Percentiles rank a stretch among this genome's conserved stretches.
Conservation (phyloP, 2,329 filamentous ascomycete genomes). For the Hymenoscyphus scutula region DNA sequence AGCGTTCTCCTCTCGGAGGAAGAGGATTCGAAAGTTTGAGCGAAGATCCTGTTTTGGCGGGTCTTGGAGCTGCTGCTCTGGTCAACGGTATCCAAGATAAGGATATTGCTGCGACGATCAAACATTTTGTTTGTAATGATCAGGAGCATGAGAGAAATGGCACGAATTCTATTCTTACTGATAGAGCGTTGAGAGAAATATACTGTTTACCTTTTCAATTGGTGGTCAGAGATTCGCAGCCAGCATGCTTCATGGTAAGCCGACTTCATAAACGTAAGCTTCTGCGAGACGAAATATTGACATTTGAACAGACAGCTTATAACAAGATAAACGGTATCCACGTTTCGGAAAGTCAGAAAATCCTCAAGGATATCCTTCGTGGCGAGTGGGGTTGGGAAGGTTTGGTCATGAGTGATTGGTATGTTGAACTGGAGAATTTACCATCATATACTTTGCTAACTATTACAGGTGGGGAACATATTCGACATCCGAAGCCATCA, state of each 20-base stretch:
- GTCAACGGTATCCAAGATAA: constrained; percentile 45
- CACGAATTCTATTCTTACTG: constrained; percentile 39
- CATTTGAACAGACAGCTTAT: constrained; percentile 39
- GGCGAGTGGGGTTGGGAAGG: constrained; percentile 47
- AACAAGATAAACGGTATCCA: constrained; percentile 47
- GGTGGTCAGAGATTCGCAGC: constrained; percentile 42
- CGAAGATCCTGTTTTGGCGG: constrained; percentile 47
- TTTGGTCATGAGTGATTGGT: constrained; percentile 49
- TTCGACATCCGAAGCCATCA: constrained; percentile 49
- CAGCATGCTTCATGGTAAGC: constrained; percentile 43
- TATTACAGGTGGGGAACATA: constrained; percentile 48
- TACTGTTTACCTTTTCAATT: constrained; percentile 48
- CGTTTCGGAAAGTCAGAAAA: constrained; percentile 41
- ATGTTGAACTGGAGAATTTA: constrained; percentile 20
- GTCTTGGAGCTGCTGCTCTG: constrained; percentile 43
- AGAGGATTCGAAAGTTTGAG: constrained; percentile 49
- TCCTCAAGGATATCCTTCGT: constrained; percentile 42
- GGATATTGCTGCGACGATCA: constrained; percentile 45
- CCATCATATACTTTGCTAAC: background rate
- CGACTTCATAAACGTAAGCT: no score
- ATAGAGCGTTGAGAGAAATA: constrained; percentile 43
- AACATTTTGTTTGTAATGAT: constrained; percentile 48
- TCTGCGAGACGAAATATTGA: background rate
- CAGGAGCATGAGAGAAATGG: constrained; percentile 40
- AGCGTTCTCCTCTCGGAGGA: constrained; percentile 47